Percentiles rank a stretch among this genome's conserved stretches.
These are phyloP conservation scores for Exobasidium cylindrosporum DNA, from an alignment of 1,284 basidiomycete species.

Conservation along the genomic window DNA sequence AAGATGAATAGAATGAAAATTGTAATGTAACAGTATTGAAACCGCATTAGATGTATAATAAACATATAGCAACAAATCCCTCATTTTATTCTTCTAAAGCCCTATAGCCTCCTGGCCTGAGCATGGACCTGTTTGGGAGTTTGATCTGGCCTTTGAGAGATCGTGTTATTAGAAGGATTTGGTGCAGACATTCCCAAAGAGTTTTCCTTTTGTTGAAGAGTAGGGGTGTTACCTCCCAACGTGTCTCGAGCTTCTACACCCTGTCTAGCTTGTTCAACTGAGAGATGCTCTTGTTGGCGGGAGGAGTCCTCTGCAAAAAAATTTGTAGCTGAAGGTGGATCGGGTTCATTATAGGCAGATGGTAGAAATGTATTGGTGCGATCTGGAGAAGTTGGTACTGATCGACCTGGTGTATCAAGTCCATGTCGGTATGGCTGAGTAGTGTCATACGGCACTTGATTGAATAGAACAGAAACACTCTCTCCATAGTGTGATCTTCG, in stretches of 20 bases:
- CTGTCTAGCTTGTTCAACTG: not conserved
- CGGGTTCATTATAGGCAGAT: slow-evolving; percentile 33
- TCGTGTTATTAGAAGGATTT: not conserved
- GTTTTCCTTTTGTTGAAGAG: not conserved
- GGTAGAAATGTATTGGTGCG: not conserved
- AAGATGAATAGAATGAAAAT: not conserved
- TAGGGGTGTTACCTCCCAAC: not conserved
- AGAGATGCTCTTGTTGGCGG: not conserved
- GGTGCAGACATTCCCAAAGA: not conserved
- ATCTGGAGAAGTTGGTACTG: not conserved
- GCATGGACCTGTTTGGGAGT: not conserved
- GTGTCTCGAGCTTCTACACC: not conserved
- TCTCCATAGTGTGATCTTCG: slow-evolving; percentile 66
- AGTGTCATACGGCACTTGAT: slow-evolving; percentile 53
- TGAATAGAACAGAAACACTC: slow-evolving; percentile 48
- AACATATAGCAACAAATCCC: too few relatives aligned
- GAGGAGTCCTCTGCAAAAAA: slow-evolving; percentile 30
- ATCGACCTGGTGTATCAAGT: slow-evolving; percentile 19
- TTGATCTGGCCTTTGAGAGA: not conserved
- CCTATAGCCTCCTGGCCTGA: not conserved
- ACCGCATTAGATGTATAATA: not conserved
- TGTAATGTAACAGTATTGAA: too few relatives aligned
- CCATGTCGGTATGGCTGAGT: slow-evolving; percentile 52
- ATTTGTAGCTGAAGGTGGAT: slow-evolving; percentile 35
- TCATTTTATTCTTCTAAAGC: too few relatives aligned